Base-by-base conservation (phyloP, 345 rosid genomes). In the Aurinia saxatilis region DNA sequence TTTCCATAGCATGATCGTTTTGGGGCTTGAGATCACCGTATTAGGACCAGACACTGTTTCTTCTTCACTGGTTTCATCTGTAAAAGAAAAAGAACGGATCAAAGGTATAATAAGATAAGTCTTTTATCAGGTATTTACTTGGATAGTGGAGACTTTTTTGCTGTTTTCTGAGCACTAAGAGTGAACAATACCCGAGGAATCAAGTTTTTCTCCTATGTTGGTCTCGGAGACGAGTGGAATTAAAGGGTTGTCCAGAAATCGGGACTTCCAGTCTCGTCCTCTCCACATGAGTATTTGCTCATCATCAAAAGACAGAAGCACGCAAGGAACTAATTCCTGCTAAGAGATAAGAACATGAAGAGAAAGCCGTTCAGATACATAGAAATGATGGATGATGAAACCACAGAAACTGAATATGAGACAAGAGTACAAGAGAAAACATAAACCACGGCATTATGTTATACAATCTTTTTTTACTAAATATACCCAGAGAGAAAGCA, bases 281-380 rank as follows among this genome's bases (percentile, higher is more conserved):
- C 98, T 82, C 96, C 96, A 91, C 81, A 86, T 78, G 79, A 91
- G 63, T 72, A 91, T 81, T 62, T 88, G 98, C 75, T 84, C 96
- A 50, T 91, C 86, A 14, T 86, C 98, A 54, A 88, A 91, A 51
- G 95, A 86, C 70, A 91, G 70, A 60, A 91, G 87, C 70, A 88
- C 84, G 7, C 96, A 91, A 16, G 98, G 98, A 65, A 87, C 95
- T 70, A 92, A 74, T 38, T 87, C 96, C 98, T 92, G 80, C 5
- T 4, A 23, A 8, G 15, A 19, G 51, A 49, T 8, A 18, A 44
- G 48, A 60, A 15, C 6, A 54, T 29, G 39, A 46, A 45, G 57
- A 54, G 29, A 54, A 11, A 1, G 19, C 14, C 18, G 38, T 25
- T 70, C 15, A 69, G 57, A 45, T 54, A 18, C 31, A 53, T 27